Percentiles rank a stretch among this genome's conserved stretches.
Evolutionary conservation across 1,139 yeast species (phyloP).

Genomic region (Geotrichum restrictum): DNA sequence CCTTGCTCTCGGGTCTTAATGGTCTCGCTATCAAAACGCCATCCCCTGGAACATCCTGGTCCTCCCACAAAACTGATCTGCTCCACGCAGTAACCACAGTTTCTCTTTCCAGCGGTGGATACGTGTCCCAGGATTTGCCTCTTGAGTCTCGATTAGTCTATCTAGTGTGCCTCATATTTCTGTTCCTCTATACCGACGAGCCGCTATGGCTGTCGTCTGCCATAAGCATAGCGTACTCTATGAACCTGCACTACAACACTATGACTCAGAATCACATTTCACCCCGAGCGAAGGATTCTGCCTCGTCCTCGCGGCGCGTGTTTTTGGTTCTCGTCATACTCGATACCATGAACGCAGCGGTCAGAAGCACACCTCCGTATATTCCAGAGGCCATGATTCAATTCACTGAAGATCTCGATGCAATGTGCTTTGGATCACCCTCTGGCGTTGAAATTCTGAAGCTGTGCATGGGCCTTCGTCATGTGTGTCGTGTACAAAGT

Average conservation of each 20-base stretch:
- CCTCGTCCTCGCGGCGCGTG: slow-evolving; percentile 27
- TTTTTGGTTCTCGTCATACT: slow-evolving; percentile 35
- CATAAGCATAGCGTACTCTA: slow-evolving; percentile 34
- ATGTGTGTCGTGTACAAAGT: slow-evolving; percentile 7
- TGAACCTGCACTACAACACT: slow-evolving; percentile 25
- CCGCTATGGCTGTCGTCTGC: slow-evolving; percentile 41
- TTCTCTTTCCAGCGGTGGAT: slow-evolving; percentile 5
- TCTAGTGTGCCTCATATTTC: slow-evolving; percentile 8
- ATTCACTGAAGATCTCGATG: slow-evolving; percentile 25
- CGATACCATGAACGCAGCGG: slow-evolving; percentile 32
- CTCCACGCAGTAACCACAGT: slow-evolving; percentile 3
- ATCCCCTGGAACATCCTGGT: not conserved
- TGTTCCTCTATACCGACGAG: slow-evolving; percentile 38
- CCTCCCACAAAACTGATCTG: not conserved
- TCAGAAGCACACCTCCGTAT: slow-evolving; percentile 27
- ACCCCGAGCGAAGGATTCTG: not conserved
- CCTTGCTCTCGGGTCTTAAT: slow-evolving; percentile 27
- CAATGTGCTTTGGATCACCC: slow-evolving; percentile 24
- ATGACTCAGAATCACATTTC: slow-evolving; percentile 25
- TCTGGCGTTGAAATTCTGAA: slow-evolving; percentile 29
- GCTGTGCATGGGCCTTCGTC: slow-evolving; percentile 27
- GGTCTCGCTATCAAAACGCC: slow-evolving; percentile 24
- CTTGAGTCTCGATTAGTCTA: not conserved
- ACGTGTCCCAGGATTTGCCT: slow-evolving; percentile 6
- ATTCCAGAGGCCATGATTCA: slow-evolving; percentile 26